Evolutionary conservation across 2,329 filamentous ascomycete genomes (phyloP).

Genomic region (Apiospora aurea): DNA sequence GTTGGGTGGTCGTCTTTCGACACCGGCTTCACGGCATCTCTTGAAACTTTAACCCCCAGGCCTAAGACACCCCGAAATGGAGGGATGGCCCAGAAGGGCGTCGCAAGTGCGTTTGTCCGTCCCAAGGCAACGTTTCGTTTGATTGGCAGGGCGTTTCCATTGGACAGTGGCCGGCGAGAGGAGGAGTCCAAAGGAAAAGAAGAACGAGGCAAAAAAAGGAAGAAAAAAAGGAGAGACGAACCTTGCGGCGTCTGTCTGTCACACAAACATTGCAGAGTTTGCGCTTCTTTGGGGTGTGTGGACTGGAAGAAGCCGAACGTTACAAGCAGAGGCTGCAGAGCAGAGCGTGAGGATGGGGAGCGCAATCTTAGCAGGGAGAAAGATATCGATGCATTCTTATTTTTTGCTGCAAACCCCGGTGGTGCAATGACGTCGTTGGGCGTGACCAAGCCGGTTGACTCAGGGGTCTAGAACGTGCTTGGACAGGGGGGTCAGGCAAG

Average conservation of each 20-base stretch:
- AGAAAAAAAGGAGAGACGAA: neutral
- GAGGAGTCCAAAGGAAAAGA: neutral
- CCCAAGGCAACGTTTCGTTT: neutral
- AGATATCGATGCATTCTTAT: slow-evolving; percentile 21
- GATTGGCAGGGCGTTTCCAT: neutral
- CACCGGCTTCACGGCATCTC: slow-evolving; percentile 8
- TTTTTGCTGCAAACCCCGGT: slow-evolving; percentile 6
- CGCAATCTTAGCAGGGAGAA: slow-evolving; percentile 2
- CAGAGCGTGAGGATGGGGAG: neutral
- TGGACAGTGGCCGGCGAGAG: neutral
- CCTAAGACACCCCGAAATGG: neutral
- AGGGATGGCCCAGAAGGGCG: slow-evolving; percentile 1
- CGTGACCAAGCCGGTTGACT: slow-evolving; percentile 10
- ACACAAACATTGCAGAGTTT: too few species aligned
- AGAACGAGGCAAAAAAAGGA: neutral
- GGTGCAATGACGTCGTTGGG: slow-evolving; percentile 19
- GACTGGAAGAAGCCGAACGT: slow-evolving; percentile 6
- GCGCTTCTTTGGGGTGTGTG: too few species aligned
- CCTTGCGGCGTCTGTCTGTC: neutral
- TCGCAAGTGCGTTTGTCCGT: neutral
- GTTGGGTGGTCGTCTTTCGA: slow-evolving; percentile 5
- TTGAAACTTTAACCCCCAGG: slow-evolving; percentile 17
- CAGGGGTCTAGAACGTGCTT: slow-evolving; percentile 19
- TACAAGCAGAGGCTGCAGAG: too few species aligned
- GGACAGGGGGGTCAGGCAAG: slow-evolving; percentile 1